Evolutionary conservation across 2,329 filamentous ascomycete genomes (phyloP).

Genomic region (Zasmidium cellare): DNA sequence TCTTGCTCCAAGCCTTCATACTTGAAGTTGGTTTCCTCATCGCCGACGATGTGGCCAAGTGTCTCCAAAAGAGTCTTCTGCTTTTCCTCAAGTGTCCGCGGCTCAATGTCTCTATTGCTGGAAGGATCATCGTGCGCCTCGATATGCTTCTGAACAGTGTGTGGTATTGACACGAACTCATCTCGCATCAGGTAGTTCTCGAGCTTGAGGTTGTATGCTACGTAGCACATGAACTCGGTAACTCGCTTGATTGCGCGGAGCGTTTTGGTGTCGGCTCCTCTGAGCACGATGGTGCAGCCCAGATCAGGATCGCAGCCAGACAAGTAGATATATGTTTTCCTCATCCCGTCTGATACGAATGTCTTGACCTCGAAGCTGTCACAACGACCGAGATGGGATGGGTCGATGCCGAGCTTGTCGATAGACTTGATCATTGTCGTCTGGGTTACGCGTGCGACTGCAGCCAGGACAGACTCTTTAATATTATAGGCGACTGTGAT

Average conservation of each 20-base stretch:
- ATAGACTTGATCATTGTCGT: constrained; percentile 92
- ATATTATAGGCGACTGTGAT: constrained; percentile 96
- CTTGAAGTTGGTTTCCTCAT: constrained; percentile 59
- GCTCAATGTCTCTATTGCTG: constrained; percentile 5
- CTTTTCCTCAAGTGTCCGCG: constrained; percentile 7
- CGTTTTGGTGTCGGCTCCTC: constrained; percentile 71
- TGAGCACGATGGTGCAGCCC: constrained; percentile 89
- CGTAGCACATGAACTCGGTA: constrained; percentile 98
- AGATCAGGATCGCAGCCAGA: constrained; percentile 87
- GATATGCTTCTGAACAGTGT: constrained; percentile 43
- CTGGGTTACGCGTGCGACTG: constrained; percentile 87
- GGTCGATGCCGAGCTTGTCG: constrained; percentile 81
- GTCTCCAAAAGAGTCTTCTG: constrained; percentile 18
- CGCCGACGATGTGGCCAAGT: constrained; percentile 15
- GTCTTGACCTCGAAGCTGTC: constrained; percentile 94
- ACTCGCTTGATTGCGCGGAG: constrained; percentile 84
- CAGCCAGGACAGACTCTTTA: constrained; percentile 92
- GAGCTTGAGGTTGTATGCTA: constrained; percentile 94
- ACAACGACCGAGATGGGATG: constrained; percentile 75
- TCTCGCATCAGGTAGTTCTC: constrained; percentile 94
- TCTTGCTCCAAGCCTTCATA: constrained; percentile 95
- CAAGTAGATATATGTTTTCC: constrained; percentile 94
- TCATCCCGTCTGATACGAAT: constrained; percentile 78
- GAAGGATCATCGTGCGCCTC: constrained; percentile 19
- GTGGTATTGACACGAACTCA: constrained; percentile 82